Evolutionary conservation across 2,329 filamentous ascomycete genomes (phyloP).

Genomic region (Aspergillus nomiae): DNA sequence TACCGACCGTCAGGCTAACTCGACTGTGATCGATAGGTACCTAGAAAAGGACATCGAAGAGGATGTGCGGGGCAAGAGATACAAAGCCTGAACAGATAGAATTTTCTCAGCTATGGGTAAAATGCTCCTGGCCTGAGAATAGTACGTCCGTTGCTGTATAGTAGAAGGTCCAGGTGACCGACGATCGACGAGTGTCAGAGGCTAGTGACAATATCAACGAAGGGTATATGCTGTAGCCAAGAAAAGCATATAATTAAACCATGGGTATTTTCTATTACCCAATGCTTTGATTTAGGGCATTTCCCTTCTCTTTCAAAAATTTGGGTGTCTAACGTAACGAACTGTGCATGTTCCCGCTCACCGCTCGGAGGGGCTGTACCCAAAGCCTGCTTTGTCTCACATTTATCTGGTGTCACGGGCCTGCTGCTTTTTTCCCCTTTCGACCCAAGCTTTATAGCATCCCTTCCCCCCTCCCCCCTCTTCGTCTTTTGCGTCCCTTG

Average conservation of each 20-base stretch:
- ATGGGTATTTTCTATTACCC: not conserved
- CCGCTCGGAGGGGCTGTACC: slow-evolving; percentile 20
- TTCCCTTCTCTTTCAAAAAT: not conserved
- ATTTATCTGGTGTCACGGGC: slow-evolving; percentile 9
- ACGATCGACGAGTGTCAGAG: not conserved
- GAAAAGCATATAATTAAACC: not conserved
- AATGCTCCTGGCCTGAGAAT: not conserved
- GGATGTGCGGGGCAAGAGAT: slow-evolving; percentile 71
- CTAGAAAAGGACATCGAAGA: slow-evolving; percentile 82
- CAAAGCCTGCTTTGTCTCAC: slow-evolving; percentile 17
- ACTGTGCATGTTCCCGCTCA: slow-evolving; percentile 12
- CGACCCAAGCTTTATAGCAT: slow-evolving; percentile 5
- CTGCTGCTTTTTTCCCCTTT: slow-evolving; percentile 14
- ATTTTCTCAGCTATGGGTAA: not conserved
- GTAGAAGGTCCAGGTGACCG: slow-evolving; percentile 18
- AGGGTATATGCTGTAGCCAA: not conserved
- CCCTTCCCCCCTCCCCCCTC: not conserved
- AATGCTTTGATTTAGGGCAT: not conserved
- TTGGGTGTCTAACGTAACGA: not conserved
- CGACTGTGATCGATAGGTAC: slow-evolving; percentile 60
- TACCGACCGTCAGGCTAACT: slow-evolving; percentile 28
- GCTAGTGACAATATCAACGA: not conserved
- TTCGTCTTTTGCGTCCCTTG: not conserved
- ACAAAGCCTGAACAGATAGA: slow-evolving; percentile 61
- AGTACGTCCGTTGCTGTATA: slow-evolving; percentile 7